Conservation (phyloP, 495 filamentous ascomycete species). For the Penicillium flavigenum region DNA sequence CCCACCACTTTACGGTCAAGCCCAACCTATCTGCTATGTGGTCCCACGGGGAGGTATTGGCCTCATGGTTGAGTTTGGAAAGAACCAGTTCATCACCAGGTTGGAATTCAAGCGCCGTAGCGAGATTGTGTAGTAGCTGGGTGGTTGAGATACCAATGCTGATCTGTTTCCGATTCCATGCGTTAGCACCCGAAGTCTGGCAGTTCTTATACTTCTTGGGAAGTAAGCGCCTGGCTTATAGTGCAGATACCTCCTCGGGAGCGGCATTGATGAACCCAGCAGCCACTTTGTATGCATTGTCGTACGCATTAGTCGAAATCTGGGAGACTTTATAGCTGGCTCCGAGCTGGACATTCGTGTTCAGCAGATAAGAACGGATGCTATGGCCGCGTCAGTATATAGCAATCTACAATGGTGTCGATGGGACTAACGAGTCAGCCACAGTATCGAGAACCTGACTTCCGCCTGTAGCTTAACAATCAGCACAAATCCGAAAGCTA, state of each 20-base stretch:
- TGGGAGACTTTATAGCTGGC: constrained; percentile 59
- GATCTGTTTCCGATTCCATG: constrained; percentile 13
- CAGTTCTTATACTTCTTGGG: neutral
- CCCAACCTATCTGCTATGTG: constrained; percentile 56
- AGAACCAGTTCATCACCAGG: constrained; percentile 62
- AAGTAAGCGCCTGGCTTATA: neutral
- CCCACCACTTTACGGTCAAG: constrained; percentile 67
- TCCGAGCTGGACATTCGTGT: constrained; percentile 71
- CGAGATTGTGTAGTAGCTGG: constrained; percentile 71
- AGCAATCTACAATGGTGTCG: neutral
- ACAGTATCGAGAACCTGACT: constrained; percentile 65
- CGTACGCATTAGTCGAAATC: constrained; percentile 54
- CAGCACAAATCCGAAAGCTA: neutral
- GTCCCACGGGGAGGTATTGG: constrained; percentile 69
- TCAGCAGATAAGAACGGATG: constrained; percentile 61
- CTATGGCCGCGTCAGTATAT: constrained; percentile 34
- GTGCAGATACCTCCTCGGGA: constrained; percentile 56
- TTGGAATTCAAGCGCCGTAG: constrained; percentile 57
- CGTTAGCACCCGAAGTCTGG: neutral
- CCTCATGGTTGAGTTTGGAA: constrained; percentile 69
- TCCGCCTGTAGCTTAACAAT: constrained; percentile 45
- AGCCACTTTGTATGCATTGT: constrained; percentile 56
- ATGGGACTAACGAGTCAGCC: constrained; percentile 56
- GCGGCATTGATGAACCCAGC: constrained; percentile 67
- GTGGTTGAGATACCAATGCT: constrained; percentile 65